Percentiles rank a stretch among this genome's conserved stretches.
Evolutionary conservation across 306 rosid genomes (phyloP).

Genomic region (Glycyrrhiza uralensis): DNA sequence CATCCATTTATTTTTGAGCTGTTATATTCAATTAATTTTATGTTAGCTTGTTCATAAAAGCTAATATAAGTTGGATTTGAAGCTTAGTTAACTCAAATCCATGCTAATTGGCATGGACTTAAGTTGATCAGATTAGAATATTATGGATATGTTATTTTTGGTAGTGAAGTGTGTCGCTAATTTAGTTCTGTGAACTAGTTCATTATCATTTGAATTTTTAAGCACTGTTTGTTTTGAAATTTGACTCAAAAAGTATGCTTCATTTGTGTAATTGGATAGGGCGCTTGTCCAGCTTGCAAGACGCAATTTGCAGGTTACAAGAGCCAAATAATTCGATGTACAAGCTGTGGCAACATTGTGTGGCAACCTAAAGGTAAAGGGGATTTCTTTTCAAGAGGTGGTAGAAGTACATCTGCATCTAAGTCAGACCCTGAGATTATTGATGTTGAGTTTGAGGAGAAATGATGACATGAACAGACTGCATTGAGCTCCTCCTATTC

Average conservation of each 20-base stretch:
- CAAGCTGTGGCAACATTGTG: conserved; percentile 83
- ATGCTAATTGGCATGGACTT: neutral
- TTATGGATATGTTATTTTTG: neutral
- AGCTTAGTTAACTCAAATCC: neutral
- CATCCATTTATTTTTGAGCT: neutral
- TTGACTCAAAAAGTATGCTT: conserved; percentile 15
- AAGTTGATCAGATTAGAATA: neutral
- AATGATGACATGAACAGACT: conserved; percentile 46
- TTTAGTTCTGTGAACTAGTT: neutral
- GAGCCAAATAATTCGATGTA: conserved; percentile 72
- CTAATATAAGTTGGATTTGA: neutral
- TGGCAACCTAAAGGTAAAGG: conserved; percentile 95
- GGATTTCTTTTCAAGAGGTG: conserved; percentile 51
- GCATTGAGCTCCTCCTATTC: neutral
- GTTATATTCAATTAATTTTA: neutral
- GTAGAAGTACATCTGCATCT: conserved; percentile 43
- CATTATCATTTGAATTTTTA: neutral
- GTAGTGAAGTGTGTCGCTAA: neutral
- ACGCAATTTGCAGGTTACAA: conserved; percentile 80
- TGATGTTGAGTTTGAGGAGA: conserved; percentile 97
- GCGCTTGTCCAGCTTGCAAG: conserved; percentile 88
- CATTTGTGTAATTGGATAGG: conserved; percentile 43
- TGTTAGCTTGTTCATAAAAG: neutral
- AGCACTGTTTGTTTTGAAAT: neutral
- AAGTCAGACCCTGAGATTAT: conserved; percentile 75